Conservation (phyloP, 2,329 filamentous ascomycete species). For the Colletotrichum zoysiae region DNA sequence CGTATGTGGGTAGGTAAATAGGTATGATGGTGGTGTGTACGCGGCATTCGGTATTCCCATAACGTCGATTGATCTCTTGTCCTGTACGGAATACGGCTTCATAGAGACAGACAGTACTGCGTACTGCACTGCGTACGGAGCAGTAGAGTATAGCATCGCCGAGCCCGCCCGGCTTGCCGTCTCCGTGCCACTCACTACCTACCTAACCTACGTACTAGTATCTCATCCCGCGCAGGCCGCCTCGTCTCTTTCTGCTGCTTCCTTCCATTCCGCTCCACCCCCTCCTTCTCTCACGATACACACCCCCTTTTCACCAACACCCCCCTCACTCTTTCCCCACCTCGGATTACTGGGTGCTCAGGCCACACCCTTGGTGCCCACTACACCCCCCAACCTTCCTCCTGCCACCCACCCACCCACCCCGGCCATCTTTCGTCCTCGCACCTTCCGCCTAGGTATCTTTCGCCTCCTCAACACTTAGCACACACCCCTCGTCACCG, state of each 20-base stretch:
- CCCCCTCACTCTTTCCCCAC: not conserved
- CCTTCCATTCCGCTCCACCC: conserved; percentile 7
- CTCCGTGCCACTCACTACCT: conserved; percentile 30
- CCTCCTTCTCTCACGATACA: not conserved
- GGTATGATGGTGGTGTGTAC: not conserved
- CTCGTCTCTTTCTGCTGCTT: conserved; percentile 7
- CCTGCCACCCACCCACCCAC: not conserved
- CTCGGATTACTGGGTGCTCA: not conserved
- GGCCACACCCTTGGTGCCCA: not conserved
- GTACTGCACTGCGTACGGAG: no score
- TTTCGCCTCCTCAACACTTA: not conserved
- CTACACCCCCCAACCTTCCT: conserved; percentile 8
- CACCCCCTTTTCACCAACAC: not conserved
- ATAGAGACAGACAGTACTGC: not conserved
- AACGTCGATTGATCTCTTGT: not conserved
- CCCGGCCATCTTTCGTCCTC: conserved; percentile 18
- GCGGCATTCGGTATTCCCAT: no score
- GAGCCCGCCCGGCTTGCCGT: conserved; percentile 34
- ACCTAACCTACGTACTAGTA: no score
- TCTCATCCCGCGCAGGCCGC: conserved; percentile 30
- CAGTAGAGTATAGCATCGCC: not conserved
- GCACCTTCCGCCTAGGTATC: conserved; percentile 1
- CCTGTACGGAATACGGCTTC: not conserved
- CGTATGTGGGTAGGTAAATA: no score
- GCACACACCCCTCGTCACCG: not conserved